These are phyloP conservation scores for Candida loeiensis DNA, from an alignment of 805 yeast species.

Conservation along the genomic window DNA sequence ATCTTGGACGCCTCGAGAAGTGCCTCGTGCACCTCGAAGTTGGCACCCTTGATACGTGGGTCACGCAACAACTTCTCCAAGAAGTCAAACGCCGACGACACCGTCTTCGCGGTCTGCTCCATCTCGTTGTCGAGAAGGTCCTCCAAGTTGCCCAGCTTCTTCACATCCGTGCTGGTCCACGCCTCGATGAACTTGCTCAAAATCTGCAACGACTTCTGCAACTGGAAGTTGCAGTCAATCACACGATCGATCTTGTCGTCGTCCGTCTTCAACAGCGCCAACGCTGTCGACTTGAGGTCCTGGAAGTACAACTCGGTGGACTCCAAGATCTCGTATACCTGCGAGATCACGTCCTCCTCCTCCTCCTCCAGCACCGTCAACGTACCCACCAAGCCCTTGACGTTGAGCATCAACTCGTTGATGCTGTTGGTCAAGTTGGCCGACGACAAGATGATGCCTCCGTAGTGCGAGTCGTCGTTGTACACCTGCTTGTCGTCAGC, in stretches of 20 bases:
- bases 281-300: slow-evolving; percentile 50
- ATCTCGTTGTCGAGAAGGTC: slow-evolving; percentile 72
- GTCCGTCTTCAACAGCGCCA: slow-evolving; percentile 52
- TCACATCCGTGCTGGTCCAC: slow-evolving; percentile 34
- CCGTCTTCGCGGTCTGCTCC: slow-evolving; percentile 67
- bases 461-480: slow-evolving; percentile 51
- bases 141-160: slow-evolving; percentile 47
- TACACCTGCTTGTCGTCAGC: slow-evolving; percentile 64
- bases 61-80: slow-evolving; percentile 51
- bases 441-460: slow-evolving; percentile 57
- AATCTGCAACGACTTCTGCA: slow-evolving; percentile 67
- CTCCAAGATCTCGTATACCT: slow-evolving; percentile 44
- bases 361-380: slow-evolving; percentile 51
- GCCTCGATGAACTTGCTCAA: slow-evolving; percentile 54
- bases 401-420: slow-evolving; percentile 58
- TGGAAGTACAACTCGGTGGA: slow-evolving; percentile 61
- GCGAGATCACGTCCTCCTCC: slow-evolving; percentile 48
- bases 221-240: slow-evolving; percentile 67
- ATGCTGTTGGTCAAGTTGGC: slow-evolving; percentile 61
- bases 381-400: slow-evolving; percentile 62
- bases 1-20: slow-evolving; percentile 75
- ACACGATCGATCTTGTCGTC: slow-evolving; percentile 71
- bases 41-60: slow-evolving; percentile 51
- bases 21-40: slow-evolving; percentile 70
- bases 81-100: slow-evolving; percentile 60